Percentiles rank a stretch among this genome's conserved stretches.
Evolutionary conservation across 2,329 filamentous ascomycete species (phyloP).

Genomic region (Lithohypha guttulata): DNA sequence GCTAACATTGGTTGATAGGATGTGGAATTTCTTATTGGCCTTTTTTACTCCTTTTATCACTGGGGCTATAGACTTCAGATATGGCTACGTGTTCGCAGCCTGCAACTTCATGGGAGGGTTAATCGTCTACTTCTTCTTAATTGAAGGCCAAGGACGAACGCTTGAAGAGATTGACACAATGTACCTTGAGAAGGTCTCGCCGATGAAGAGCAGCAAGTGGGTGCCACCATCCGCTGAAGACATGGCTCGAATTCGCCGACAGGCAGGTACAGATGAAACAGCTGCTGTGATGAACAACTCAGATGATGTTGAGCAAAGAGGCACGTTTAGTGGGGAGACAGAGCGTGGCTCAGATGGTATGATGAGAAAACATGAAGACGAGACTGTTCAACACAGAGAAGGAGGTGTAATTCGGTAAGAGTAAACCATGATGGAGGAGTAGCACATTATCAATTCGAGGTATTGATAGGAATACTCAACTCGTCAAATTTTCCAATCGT

Average conservation of each 20-base stretch:
- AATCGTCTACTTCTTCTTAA: conserved; percentile 67
- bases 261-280: conserved; percentile 17
- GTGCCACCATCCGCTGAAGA: conserved; percentile 16
- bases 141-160: conserved; percentile 54
- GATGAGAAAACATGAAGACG: neutral
- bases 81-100: conserved; percentile 67
- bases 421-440: no score
- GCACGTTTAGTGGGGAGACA: conserved; percentile 10
- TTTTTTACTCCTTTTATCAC: conserved; percentile 79
- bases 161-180: conserved; percentile 71
- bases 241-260: conserved; percentile 18
- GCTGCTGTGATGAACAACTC: conserved; percentile 4
- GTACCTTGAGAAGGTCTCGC: conserved; percentile 57
- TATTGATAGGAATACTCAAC: no score
- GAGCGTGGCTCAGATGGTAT: conserved; percentile 5
- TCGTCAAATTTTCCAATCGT: no score
- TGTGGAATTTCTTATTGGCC: conserved; percentile 58
- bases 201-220: conserved; percentile 31
- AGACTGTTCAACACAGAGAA: neutral
- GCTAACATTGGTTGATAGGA: neutral
- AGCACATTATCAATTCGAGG: no score
- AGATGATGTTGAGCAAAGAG: conserved; percentile 7
- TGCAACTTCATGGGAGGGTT: conserved; percentile 56
- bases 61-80: conserved; percentile 58
- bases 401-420: conserved; percentile 1